phyloP scores from a whole-genome alignment of 192 early-diverging fungal genomes.

The Rhizoclosmatium globosum region DNA sequence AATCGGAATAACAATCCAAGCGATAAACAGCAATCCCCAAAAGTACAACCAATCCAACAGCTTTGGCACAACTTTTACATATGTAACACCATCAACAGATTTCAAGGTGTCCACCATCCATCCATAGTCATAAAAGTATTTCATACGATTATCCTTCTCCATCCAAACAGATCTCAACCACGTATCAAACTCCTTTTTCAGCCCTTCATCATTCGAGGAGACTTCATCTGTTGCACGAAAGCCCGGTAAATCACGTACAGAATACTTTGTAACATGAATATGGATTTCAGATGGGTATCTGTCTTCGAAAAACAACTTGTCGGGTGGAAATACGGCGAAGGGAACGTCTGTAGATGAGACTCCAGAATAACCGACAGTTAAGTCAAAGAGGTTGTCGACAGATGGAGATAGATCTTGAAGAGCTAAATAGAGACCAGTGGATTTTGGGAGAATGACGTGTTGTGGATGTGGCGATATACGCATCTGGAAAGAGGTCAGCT shows the following conservation, averaged over 20 bases:
- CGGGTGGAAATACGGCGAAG: conserved; percentile 82
- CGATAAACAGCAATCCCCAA: not conserved
- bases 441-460: conserved; percentile 84
- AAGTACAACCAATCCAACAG: not conserved
- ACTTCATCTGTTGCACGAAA: conserved; percentile 32
- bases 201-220: conserved; percentile 59
- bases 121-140: conserved; percentile 78
- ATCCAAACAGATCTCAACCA: conserved; percentile 83
- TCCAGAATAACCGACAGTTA: conserved; percentile 90
- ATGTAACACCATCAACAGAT: not conserved
- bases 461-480: conserved; percentile 35
- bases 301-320: conserved; percentile 76
- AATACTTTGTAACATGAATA: conserved; percentile 71
- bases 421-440: conserved; percentile 82
- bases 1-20: too few relatives aligned
- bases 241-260: conserved; percentile 42
- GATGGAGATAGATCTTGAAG: conserved; percentile 69
- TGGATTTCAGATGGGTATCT: conserved; percentile 81
- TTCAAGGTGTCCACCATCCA: conserved; percentile 49
- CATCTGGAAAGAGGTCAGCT: too few relatives aligned
- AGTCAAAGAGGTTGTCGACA: conserved; percentile 81
- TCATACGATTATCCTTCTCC: conserved; percentile 87
- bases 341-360: conserved; percentile 72
- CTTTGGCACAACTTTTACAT: not conserved
- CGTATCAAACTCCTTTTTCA: conserved; percentile 58